Percentiles rank a stretch among this genome's conserved stretches.
Evolutionary conservation across 208 protist species (phyloP).

Genomic region (Leishmania braziliensis): DNA sequence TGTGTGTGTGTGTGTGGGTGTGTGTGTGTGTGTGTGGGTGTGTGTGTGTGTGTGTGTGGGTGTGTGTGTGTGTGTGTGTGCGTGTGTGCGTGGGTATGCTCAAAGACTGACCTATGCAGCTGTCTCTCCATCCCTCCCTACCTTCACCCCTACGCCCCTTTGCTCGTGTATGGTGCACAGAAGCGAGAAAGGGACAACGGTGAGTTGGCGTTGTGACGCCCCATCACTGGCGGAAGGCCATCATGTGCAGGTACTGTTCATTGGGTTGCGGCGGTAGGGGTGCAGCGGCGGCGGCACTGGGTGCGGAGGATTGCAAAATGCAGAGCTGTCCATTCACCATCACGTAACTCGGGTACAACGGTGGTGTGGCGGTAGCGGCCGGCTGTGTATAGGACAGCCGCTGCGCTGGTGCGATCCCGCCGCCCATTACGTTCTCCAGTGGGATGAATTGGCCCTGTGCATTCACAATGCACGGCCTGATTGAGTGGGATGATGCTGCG

Average conservation of each 20-base stretch:
- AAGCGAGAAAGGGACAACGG: slow-evolving; percentile 3
- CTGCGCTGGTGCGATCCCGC: not conserved
- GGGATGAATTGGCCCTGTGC: slow-evolving; percentile 19
- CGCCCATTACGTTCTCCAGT: not conserved
- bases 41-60: too few species aligned
- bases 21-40: too few species aligned
- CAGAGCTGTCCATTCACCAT: slow-evolving; percentile 22
- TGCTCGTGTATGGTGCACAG: not conserved
- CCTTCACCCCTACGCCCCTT: not conserved
- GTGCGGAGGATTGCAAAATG: not conserved
- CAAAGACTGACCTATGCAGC: not conserved
- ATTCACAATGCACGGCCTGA: slow-evolving; percentile 19
- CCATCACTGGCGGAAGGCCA: slow-evolving; percentile 2
- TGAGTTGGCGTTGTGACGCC: not conserved
- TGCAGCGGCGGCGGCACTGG: not conserved
- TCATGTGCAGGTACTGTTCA: slow-evolving; percentile 12
- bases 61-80: too few species aligned
- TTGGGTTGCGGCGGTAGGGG: not conserved
- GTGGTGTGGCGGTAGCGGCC: not conserved
- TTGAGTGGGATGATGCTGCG: not conserved
- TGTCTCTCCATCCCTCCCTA: not conserved
- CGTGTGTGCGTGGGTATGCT: not conserved
- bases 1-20: too few species aligned
- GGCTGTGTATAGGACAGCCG: not conserved
- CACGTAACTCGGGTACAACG: slow-evolving; percentile 11